Percentiles rank a stretch among this genome's conserved stretches.
Conservation (phyloP, 208 protist species). For the Lotmaria passim region DNA sequence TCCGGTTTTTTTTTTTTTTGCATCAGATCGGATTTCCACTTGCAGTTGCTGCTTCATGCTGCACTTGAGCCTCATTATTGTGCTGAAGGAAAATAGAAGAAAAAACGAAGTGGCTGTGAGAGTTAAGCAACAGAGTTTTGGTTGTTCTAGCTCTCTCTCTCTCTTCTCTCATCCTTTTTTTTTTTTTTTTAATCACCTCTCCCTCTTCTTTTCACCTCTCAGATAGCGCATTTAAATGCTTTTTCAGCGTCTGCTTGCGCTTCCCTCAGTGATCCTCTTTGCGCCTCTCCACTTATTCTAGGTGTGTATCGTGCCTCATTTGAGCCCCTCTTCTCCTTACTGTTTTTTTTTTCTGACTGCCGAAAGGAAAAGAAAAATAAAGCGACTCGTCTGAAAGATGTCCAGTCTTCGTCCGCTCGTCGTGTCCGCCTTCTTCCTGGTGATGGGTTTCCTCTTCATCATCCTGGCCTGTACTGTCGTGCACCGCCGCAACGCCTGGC, state of each 20-base stretch:
- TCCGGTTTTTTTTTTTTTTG: too few species aligned
- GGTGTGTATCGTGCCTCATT: neutral
- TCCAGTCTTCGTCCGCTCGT: slow-evolving; percentile 52
- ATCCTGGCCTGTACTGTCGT: slow-evolving; percentile 69
- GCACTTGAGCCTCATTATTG: too few species aligned
- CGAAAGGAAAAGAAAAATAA: neutral
- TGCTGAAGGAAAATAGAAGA: too few species aligned
- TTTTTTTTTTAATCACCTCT: neutral
- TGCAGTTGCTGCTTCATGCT: too few species aligned
- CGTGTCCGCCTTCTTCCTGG: slow-evolving; percentile 56
- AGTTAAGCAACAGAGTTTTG: too few species aligned
- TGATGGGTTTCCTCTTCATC: slow-evolving; percentile 58
- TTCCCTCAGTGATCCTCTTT: too few species aligned
- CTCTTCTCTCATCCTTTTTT: neutral
- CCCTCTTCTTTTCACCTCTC: neutral
- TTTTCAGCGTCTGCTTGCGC: neutral
- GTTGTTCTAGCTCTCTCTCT: neutral
- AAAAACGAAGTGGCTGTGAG: too few species aligned
- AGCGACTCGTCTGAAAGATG: slow-evolving; percentile 19
- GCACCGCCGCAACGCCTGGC: slow-evolving; percentile 46
- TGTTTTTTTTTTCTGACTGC: neutral
- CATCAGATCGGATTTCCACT: too few species aligned
- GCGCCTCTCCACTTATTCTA: too few species aligned
- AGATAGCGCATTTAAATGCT: neutral
- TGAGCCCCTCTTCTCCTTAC: too few species aligned